These are phyloP conservation scores for Phytophthora pistaciae DNA, from an alignment of 352 stramenopile species.

Conservation along the genomic window DNA sequence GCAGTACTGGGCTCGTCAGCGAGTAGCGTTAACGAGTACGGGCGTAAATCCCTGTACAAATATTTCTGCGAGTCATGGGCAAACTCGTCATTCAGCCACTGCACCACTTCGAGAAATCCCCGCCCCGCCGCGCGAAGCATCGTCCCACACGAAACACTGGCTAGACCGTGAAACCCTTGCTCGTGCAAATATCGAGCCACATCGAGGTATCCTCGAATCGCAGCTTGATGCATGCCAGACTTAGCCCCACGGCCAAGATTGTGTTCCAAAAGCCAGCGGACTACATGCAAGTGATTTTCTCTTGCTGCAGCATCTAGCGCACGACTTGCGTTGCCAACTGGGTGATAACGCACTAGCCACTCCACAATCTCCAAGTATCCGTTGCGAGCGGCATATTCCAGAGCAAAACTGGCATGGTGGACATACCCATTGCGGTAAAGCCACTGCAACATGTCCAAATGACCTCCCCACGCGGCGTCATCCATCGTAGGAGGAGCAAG, in stretches of 20 bases:
- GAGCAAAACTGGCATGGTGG: conserved; percentile 33
- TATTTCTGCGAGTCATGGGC: conserved; percentile 9
- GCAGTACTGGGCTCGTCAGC: conserved; percentile 34
- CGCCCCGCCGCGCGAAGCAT: conserved; percentile 39
- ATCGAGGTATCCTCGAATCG: conserved; percentile 34
- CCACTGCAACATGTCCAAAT: conserved; percentile 36
- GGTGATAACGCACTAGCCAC: conserved; percentile 37
- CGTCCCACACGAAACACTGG: conserved; percentile 33
- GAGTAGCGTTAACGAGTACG: conserved; percentile 31
- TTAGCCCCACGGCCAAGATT: conserved; percentile 36
- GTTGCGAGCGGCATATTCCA: conserved; percentile 46
- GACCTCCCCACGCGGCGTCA: conserved; percentile 33
- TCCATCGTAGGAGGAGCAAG: conserved; percentile 38
- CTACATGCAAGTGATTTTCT: conserved; percentile 29
- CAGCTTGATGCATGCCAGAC: conserved; percentile 40
- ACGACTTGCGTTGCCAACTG: conserved; percentile 42
- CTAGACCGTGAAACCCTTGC: conserved; percentile 28
- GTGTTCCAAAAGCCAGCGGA: conserved; percentile 33
- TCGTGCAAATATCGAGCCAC: conserved; percentile 32
- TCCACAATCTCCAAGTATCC: conserved; percentile 49
- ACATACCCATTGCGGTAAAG: conserved; percentile 38
- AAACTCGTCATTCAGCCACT: conserved; percentile 38
- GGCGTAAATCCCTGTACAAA: conserved; percentile 35
- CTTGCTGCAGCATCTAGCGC: conserved; percentile 36
- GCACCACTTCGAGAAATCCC: conserved; percentile 38